A percentile compares a stretch with the other conserved stretches of the same genome.
phyloP scores from a whole-genome alignment of 306 rosid species.

The Castanospermum australe region DNA sequence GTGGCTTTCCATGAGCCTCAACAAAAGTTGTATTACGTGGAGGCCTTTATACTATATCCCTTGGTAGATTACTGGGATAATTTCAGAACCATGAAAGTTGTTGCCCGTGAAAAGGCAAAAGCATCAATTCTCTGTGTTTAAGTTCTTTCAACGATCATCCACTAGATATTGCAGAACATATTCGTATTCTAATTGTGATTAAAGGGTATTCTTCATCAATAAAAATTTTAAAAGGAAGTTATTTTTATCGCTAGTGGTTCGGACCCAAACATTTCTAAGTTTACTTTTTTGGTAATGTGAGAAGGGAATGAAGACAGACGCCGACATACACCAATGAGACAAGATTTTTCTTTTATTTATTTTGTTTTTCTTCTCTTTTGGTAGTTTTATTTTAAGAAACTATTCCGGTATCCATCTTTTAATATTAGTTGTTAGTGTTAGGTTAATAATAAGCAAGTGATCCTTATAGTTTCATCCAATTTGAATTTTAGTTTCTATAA shows the following conservation, averaged over 20 bases:
- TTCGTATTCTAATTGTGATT: conserved; percentile 32
- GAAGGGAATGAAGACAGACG: background rate
- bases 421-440: too few species aligned
- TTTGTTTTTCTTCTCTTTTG: too few species aligned
- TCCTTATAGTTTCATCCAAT: too few species aligned
- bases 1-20: conserved; percentile 1
- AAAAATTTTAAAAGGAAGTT: background rate
- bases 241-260: background rate
- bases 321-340: background rate
- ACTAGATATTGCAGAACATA: conserved; percentile 37
- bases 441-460: too few species aligned
- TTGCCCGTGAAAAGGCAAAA: conserved; percentile 20
- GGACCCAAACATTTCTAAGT: background rate
- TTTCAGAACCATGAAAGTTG: conserved; percentile 17
- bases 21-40: conserved; percentile 29
- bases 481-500: too few species aligned
- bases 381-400: too few species aligned
- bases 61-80: conserved; percentile 5
- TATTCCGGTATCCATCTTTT: too few species aligned
- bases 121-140: conserved; percentile 37
- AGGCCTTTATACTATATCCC: background rate
- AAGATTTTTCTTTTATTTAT: background rate
- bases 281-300: background rate
- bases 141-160: conserved; percentile 31
- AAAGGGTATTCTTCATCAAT: conserved; percentile 16